Evolutionary conservation across 2,329 filamentous ascomycete genomes (phyloP), one percentile per base, ranked within the genome.

Genomic region (Thelonectria discophora): DNA sequence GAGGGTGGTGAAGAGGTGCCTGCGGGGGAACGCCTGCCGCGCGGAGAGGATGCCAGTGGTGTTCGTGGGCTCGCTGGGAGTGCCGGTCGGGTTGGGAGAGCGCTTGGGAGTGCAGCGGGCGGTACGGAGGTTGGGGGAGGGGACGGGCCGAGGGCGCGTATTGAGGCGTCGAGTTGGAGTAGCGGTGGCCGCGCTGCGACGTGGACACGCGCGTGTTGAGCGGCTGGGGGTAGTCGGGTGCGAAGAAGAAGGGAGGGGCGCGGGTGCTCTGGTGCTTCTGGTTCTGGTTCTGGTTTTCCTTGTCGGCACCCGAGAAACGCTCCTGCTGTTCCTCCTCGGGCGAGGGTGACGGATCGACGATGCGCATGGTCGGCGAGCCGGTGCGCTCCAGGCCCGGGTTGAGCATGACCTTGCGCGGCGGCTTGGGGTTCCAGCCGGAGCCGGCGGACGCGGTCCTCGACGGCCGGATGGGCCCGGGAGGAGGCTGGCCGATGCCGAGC

Each of bases 321-420:
- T 30, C 27, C 7, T 30, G 27, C 7, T 30, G 27, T 10, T 30
- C 27, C 40, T 62, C 32, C 17, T 73, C 69, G 10, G 72, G 69
- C 32, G 73, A 71, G 1, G 74, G 75, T 2, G 77, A 76, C 2
- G 76, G 72, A n/a, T 74, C 67, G 32, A 79, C 76, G 8, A 78
- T 64, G 12, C 78, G 74, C 73, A 80, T 74, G 10, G 76, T 79
- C 1, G 76, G 75, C 6, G 75, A 76, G 42, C 69, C 69, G n/a
- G 69, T 69, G 8, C 67, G 56, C 12, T 69, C 50, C 7, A 70
- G 59, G 6, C 63, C 69, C 1, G 70, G 64, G 40, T 74, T 69
- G 8, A 64, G 57, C 11, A 65, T 51, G 9, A 57, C 45, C 13
- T 66, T 60, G 58, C 30, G 59, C 45, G 42, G 32, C 12, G 11